phyloP scores from a whole-genome alignment of 1,284 basidiomycete species.

The Apiotrichum montevideense region DNA sequence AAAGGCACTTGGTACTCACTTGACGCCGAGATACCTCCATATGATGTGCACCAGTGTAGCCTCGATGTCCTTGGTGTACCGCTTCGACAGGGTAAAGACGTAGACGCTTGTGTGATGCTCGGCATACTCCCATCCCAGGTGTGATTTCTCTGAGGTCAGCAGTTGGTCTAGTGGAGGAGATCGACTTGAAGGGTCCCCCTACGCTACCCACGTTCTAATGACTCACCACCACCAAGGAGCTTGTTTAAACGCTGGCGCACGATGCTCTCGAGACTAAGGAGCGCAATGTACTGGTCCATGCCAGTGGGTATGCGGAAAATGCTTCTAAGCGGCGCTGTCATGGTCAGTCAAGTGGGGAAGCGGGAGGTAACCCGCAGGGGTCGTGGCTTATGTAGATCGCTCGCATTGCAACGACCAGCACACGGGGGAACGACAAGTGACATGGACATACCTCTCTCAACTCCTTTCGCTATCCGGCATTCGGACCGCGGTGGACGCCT shows the following conservation, averaged over 20 bases:
- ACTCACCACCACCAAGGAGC: neutral
- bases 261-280: neutral
- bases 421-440: too few relatives aligned
- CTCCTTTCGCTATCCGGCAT: too few relatives aligned
- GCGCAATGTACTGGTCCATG: neutral
- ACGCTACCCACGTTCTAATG: too few relatives aligned
- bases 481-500: too few relatives aligned
- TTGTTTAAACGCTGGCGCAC: neutral
- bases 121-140: constrained; percentile 2
- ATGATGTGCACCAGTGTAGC: neutral
- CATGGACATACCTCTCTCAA: too few relatives aligned
- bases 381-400: too few relatives aligned
- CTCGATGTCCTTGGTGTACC: neutral
- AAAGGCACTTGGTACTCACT: neutral
- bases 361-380: neutral
- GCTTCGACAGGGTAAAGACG: neutral
- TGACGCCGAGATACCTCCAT: neutral
- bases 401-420: too few relatives aligned
- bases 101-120: neutral
- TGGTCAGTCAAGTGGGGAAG: neutral
- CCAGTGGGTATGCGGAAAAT: neutral
- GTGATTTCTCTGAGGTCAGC: neutral
- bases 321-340: neutral
- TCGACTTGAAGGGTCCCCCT: too few relatives aligned
- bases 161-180: too few relatives aligned